phyloP scores from a whole-genome alignment of 768 basidiomycete species.

The Tylopilus plumbeoviolaceoides region DNA sequence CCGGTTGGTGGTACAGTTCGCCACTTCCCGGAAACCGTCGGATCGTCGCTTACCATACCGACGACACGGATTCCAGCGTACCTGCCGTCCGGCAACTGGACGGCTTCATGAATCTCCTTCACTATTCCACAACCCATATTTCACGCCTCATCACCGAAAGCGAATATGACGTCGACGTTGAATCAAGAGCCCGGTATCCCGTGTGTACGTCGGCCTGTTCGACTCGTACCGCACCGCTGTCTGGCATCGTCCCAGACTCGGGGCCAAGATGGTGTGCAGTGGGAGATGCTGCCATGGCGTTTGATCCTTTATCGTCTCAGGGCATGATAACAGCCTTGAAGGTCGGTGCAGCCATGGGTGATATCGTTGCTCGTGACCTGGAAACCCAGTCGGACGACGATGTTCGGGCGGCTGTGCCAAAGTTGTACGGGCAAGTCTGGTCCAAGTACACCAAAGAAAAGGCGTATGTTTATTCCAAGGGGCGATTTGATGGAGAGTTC shows the following conservation, averaged over 20 bases:
- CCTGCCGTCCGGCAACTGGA: not conserved
- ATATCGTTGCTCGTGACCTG: not conserved
- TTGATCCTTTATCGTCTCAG: not conserved
- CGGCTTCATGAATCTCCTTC: not conserved
- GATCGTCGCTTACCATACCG: not conserved
- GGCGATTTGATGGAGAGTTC: not conserved
- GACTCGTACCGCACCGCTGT: not conserved
- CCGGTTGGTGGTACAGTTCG: not conserved
- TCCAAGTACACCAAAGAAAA: not conserved
- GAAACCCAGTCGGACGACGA: not conserved
- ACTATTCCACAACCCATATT: not conserved
- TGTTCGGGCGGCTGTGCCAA: not conserved
- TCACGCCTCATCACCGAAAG: not conserved
- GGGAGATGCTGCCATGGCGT: not conserved
- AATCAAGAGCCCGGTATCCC: not conserved
- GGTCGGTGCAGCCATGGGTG: not conserved
- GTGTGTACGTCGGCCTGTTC: not conserved
- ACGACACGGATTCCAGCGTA: not conserved
- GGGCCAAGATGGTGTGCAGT: not conserved
- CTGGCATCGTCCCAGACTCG: not conserved
- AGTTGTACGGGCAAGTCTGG: not conserved
- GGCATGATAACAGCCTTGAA: not conserved
- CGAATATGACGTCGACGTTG: not conserved
- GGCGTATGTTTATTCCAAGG: not conserved
- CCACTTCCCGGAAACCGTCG: not conserved